phyloP scores from a whole-genome alignment of 225 moss, liverwort and hornwort species.

The Pseudisothecium myosuroides region DNA sequence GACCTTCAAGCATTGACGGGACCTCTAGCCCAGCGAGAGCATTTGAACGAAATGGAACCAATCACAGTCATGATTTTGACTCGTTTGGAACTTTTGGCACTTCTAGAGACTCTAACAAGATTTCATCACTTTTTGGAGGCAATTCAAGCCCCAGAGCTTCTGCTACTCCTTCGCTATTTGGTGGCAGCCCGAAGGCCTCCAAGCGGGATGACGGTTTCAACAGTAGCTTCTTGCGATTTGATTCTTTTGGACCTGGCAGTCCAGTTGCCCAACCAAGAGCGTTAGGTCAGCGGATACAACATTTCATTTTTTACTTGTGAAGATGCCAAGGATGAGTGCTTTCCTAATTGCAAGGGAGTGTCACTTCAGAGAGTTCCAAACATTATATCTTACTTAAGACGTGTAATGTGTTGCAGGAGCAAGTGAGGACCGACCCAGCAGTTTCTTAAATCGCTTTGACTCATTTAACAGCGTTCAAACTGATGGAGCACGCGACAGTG shows the following conservation, averaged over 20 bases:
- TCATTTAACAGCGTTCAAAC: constrained; percentile 77
- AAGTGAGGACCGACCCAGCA: constrained; percentile 28
- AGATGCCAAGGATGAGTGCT: not conserved
- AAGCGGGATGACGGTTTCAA: constrained; percentile 5
- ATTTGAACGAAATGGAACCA: constrained; percentile 45
- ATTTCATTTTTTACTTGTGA: not conserved
- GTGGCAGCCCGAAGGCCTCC: constrained; percentile 44
- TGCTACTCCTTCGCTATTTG: constrained; percentile 45
- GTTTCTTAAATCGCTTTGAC: constrained; percentile 58
- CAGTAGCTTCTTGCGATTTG: constrained; percentile 35
- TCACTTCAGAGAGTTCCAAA: not conserved
- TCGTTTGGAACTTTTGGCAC: constrained; percentile 60
- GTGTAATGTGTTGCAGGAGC: constrained; percentile 14
- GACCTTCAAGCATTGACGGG: constrained; percentile 34
- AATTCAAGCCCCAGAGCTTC: constrained; percentile 28
- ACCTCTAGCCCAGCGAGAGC: constrained; percentile 51
- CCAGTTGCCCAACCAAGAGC: constrained; percentile 21
- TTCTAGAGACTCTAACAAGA: constrained; percentile 75
- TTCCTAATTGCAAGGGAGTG: not conserved
- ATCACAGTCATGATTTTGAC: constrained; percentile 63
- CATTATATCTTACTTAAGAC: not conserved
- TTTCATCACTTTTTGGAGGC: constrained; percentile 59
- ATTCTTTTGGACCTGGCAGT: constrained; percentile 43
- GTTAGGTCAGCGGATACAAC: constrained; percentile 8
- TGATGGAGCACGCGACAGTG: constrained; percentile 50